Evolutionary conservation across 2,329 filamentous ascomycete genomes (phyloP).

Genomic region (Sporothrix euskadiensis): DNA sequence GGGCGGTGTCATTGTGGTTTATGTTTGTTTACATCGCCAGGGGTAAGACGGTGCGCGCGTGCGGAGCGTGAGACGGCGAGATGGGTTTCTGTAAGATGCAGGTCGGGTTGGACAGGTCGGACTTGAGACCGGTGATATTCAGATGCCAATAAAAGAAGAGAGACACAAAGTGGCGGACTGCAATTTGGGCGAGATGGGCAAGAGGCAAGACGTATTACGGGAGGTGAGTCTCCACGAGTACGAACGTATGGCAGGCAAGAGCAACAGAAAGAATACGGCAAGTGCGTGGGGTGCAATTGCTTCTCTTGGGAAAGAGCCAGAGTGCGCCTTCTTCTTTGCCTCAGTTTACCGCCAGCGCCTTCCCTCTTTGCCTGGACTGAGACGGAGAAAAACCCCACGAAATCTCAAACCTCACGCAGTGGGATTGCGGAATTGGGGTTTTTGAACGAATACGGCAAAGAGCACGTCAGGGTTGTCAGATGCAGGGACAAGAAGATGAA

Average conservation of each 20-base stretch:
- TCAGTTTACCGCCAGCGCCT: neutral
- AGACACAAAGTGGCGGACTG: slow-evolving; percentile 9
- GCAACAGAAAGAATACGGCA: no score
- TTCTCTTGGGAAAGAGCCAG: neutral
- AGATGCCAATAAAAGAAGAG: neutral
- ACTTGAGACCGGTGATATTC: slow-evolving; percentile 8
- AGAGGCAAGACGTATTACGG: neutral
- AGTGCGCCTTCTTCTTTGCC: neutral
- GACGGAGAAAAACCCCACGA: neutral
- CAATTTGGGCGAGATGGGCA: slow-evolving; percentile 1
- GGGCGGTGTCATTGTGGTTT: neutral
- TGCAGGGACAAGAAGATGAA: neutral
- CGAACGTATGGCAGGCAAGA: no score
- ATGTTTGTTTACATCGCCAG: slow-evolving; percentile 20
- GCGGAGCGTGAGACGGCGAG: neutral
- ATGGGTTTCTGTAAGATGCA: neutral
- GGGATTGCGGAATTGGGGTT: neutral
- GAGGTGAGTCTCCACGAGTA: neutral
- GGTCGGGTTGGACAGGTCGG: slow-evolving; percentile 5
- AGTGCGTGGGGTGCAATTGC: neutral
- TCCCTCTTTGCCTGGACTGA: slow-evolving; percentile 11
- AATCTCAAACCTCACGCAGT: slow-evolving; percentile 7
- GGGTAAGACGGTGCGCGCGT: neutral
- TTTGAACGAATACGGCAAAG: slow-evolving; percentile 6
- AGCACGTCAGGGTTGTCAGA: neutral